A percentile compares a stretch with the other conserved stretches of the same genome.
phyloP scores from a whole-genome alignment of 2,329 filamentous ascomycete genomes.

The Parastagonospora avenae region DNA sequence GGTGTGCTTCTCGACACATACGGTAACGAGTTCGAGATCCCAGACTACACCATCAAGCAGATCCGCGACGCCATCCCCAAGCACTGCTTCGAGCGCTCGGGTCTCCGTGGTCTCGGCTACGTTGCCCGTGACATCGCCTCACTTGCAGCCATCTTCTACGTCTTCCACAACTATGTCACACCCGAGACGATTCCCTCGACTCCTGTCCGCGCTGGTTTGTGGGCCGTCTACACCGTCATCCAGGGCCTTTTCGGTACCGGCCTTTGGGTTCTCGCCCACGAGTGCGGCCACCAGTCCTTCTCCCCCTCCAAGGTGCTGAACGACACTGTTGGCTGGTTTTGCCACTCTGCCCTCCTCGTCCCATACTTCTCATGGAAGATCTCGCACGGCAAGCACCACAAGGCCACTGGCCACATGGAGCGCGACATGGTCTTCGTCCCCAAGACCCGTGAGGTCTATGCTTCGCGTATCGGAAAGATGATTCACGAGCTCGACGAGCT shows the following conservation, averaged over 20 bases:
- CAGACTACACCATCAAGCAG: slow-evolving; percentile 97
- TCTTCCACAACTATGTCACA: slow-evolving; percentile 89
- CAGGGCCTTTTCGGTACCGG: slow-evolving; percentile 95
- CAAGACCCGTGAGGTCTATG: slow-evolving; percentile 82
- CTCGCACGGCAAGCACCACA: slow-evolving; percentile 99
- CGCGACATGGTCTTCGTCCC: slow-evolving; percentile 99
- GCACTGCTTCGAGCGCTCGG: slow-evolving; percentile 94
- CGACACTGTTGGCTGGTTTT: slow-evolving; percentile 88
- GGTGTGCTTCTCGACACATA: slow-evolving; percentile 85
- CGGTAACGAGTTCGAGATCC: slow-evolving; percentile 91
- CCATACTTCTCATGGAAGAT: slow-evolving; percentile 99
- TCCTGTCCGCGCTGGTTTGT: slow-evolving; percentile 67
- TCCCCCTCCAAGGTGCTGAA: slow-evolving; percentile 90
- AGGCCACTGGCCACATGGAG: slow-evolving; percentile 95
- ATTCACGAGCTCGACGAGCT: slow-evolving; percentile 85
- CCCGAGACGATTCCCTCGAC: slow-evolving; percentile 78
- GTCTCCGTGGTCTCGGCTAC: slow-evolving; percentile 74
- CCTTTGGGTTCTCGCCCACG: slow-evolving; percentile 94
- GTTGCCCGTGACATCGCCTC: slow-evolving; percentile 79
- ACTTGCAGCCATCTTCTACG: slow-evolving; percentile 77
- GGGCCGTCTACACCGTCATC: slow-evolving; percentile 73
- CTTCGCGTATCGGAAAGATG: slow-evolving; percentile 73
- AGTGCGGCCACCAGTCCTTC: slow-evolving; percentile 97
- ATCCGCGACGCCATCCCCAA: slow-evolving; percentile 96
- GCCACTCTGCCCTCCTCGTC: slow-evolving; percentile 86